Evolutionary conservation across 2,329 filamentous ascomycete species (phyloP).

Genomic region (Aspergillus latus): DNA sequence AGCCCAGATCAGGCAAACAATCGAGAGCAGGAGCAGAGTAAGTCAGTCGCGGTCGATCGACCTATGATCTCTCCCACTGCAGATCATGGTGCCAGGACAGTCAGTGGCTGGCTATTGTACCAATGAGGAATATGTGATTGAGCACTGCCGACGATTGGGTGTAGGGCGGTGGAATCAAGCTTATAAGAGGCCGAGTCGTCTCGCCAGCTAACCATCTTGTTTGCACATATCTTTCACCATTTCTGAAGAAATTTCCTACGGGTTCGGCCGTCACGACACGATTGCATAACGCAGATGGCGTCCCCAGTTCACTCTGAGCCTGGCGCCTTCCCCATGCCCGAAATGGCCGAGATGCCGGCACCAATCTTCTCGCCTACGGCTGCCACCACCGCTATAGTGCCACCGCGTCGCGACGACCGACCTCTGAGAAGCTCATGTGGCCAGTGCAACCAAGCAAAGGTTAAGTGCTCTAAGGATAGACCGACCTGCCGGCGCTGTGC

Average conservation of each 20-base stretch:
- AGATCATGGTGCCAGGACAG: not conserved
- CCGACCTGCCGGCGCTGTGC: constrained; percentile 11
- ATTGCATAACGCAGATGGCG: not conserved
- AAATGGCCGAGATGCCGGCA: constrained; percentile 1
- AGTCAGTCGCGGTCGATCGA: not conserved
- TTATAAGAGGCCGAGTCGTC: not conserved
- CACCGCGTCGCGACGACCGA: not conserved
- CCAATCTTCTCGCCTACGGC: not conserved
- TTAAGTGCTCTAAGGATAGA: constrained; percentile 12
- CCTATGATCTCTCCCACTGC: constrained; percentile 1
- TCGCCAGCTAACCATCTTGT: not conserved
- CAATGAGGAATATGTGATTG: not conserved
- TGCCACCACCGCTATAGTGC: not conserved
- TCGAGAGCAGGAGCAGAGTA: not conserved
- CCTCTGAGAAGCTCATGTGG: constrained; percentile 14
- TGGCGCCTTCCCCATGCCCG: not conserved
- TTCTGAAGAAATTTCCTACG: not conserved
- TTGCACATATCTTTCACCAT: not conserved
- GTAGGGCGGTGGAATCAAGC: not conserved
- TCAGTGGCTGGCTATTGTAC: not conserved
- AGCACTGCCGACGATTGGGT: not conserved
- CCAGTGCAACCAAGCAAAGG: constrained; percentile 12
- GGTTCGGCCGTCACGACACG: not conserved
- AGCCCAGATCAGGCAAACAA: not conserved
- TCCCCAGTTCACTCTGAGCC: not conserved